phyloP scores from a whole-genome alignment of 208 protist genomes.

The Trypanosoma platydactyli region DNA sequence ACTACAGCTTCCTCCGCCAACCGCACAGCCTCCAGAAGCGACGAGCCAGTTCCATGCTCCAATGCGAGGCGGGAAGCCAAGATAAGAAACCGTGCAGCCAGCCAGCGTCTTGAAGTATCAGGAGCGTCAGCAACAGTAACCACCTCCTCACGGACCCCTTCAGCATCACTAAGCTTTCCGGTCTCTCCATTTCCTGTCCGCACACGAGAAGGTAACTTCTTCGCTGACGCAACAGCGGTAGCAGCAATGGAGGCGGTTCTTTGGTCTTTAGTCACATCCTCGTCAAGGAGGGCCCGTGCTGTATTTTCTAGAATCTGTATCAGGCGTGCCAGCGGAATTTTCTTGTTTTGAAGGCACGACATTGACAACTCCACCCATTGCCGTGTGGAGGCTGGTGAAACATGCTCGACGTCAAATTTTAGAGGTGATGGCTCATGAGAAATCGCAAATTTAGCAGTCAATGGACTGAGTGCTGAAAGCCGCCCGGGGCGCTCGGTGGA shows the following conservation, averaged over 20 bases:
- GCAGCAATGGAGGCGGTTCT: background rate
- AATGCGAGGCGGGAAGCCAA: constrained; percentile 41
- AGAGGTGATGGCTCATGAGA: background rate
- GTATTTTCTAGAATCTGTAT: constrained; percentile 56
- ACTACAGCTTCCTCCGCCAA: constrained; percentile 47
- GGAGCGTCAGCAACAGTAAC: too few relatives aligned
- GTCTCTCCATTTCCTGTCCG: background rate
- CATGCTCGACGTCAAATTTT: background rate
- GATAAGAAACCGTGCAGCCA: constrained; percentile 60
- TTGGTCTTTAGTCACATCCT: constrained; percentile 25
- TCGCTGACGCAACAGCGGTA: background rate
- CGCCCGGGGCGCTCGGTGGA: background rate
- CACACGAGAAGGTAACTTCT: background rate
- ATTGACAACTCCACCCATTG: constrained; percentile 48
- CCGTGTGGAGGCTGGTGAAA: constrained; percentile 24
- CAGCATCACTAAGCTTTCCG: background rate
- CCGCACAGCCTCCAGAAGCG: constrained; percentile 32
- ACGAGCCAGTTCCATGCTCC: constrained; percentile 26
- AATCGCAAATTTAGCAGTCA: background rate
- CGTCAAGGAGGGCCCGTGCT: constrained; percentile 48
- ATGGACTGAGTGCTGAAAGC: constrained; percentile 4
- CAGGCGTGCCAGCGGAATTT: constrained; percentile 23
- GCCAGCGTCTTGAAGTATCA: constrained; percentile 27
- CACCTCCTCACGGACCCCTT: background rate
- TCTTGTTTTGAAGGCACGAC: constrained; percentile 35